Evolutionary conservation across 139 green algal genomes (phyloP).

Genomic region (Monoraphidium neglectum): DNA sequence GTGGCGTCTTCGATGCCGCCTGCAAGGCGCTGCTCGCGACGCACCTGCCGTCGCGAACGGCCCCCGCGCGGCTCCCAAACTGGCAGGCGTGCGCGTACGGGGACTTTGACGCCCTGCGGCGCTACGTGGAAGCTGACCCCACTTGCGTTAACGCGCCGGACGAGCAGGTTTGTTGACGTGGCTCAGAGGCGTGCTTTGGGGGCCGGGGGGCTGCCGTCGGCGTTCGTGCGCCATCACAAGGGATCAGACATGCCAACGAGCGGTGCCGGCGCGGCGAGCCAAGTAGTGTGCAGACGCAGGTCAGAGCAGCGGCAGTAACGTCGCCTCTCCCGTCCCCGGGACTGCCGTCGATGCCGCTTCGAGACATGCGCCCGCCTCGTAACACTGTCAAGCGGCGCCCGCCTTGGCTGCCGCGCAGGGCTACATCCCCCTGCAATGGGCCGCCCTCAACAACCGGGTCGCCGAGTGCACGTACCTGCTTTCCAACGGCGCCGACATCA

Average conservation of each 20-base stretch:
- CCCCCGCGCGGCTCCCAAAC: not conserved
- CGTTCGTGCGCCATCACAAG: too few relatives aligned
- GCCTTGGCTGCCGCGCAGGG: too few relatives aligned
- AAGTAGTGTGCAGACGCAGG: too few relatives aligned
- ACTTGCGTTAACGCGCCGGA: constrained; percentile 58
- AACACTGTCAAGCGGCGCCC: not conserved
- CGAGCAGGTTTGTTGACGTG: constrained; percentile 52
- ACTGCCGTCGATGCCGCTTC: not conserved
- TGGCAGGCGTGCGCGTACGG: constrained; percentile 81
- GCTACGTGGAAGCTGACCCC: constrained; percentile 56
- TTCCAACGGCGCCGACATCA: constrained; percentile 56
- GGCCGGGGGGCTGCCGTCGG: too few relatives aligned
- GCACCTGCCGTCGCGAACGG: too few relatives aligned
- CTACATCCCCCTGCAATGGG: constrained; percentile 84
- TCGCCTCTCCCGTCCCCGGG: not conserved
- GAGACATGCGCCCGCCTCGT: not conserved
- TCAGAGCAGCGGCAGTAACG: not conserved
- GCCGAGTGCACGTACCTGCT: constrained; percentile 73
- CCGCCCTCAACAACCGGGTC: constrained; percentile 92
- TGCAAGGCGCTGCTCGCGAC: not conserved
- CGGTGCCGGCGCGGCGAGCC: too few relatives aligned
- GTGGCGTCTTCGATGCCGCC: too few relatives aligned
- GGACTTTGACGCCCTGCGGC: constrained; percentile 73
- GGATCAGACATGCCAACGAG: too few relatives aligned
- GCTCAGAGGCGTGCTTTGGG: constrained; percentile 53